These are phyloP conservation scores for Boletus pseudo-olivaceus DNA, from an alignment of 768 basidiomycete species.

Conservation along the genomic window DNA sequence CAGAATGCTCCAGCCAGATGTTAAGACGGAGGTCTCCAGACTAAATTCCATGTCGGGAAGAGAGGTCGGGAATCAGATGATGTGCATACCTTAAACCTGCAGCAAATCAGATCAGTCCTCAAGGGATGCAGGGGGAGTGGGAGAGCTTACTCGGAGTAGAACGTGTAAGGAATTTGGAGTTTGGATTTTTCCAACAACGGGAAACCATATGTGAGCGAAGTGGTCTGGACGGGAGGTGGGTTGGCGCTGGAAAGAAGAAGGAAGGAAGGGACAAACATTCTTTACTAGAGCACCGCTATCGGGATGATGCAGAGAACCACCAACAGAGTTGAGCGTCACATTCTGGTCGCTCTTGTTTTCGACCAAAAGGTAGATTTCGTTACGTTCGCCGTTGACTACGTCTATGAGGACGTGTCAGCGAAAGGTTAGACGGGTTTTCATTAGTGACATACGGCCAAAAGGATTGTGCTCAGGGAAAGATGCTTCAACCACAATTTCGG, in stretches of 20 bases:
- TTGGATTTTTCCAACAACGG: conserved; percentile 54
- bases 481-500: conserved; percentile 51
- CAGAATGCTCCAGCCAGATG: conserved; percentile 70
- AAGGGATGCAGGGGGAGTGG: neutral
- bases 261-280: conserved; percentile 49
- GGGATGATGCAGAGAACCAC: conserved; percentile 66
- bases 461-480: conserved; percentile 69
- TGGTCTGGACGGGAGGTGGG: conserved; percentile 44
- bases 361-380: conserved; percentile 57
- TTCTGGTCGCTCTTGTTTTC: conserved; percentile 78
- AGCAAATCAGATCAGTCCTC: conserved; percentile 5
- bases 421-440: neutral
- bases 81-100: conserved; percentile 57
- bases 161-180: conserved; percentile 64
- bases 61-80: neutral
- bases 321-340: conserved; percentile 60
- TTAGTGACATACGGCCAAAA: conserved; percentile 62
- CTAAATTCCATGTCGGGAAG: conserved; percentile 35
- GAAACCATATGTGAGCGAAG: conserved; percentile 49
- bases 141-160: conserved; percentile 74
- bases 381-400: conserved; percentile 80
- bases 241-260: neutral
- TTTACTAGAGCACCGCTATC: conserved; percentile 63
- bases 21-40: conserved; percentile 72
- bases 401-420: conserved; percentile 43